phyloP scores from a whole-genome alignment of 805 yeast genomes.

The Zygosaccharomyces lentus region DNA sequence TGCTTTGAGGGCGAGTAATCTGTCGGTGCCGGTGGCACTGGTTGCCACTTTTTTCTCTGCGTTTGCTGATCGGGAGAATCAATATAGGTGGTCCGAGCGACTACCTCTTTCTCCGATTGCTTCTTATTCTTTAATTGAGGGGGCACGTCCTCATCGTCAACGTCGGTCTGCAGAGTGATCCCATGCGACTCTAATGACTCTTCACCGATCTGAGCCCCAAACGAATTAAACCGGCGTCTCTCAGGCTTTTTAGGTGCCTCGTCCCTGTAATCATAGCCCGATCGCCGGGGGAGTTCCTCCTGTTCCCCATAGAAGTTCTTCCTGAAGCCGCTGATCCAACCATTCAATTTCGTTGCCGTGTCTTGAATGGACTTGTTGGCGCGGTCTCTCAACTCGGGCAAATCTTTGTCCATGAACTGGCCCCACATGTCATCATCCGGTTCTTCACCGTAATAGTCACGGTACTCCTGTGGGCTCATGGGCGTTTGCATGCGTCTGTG shows the following conservation, averaged over 20 bases:
- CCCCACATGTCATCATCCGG: constrained; percentile 51
- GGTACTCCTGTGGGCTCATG: constrained; percentile 14
- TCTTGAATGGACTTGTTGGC: constrained; percentile 75
- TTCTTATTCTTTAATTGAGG: constrained; percentile 27
- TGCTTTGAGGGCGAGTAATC: constrained; percentile 27
- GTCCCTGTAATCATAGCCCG: constrained; percentile 5
- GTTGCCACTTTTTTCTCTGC: constrained; percentile 26
- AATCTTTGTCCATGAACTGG: constrained; percentile 51
- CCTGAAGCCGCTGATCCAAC: constrained; percentile 66
- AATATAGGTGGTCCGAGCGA: constrained; percentile 32
- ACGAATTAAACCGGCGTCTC: constrained; percentile 31
- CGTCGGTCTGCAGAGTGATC: constrained; percentile 26
- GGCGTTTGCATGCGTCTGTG: constrained; percentile 21
- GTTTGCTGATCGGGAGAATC: constrained; percentile 29
- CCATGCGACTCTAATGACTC: constrained; percentile 32
- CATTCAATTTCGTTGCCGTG: constrained; percentile 67
- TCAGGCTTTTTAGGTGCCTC: constrained; percentile 19
- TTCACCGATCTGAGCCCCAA: constrained; percentile 32
- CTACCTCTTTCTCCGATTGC: constrained; percentile 19
- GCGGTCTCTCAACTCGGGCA: constrained; percentile 59
- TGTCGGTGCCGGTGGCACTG: constrained; percentile 28
- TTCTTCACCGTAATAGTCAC: constrained; percentile 29
- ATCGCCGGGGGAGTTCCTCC: background rate
- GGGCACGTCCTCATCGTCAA: constrained; percentile 33
- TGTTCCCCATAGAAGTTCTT: constrained; percentile 20